A percentile compares a stretch with the other conserved stretches of the same genome.
Conservation (phyloP, 192 early-diverging fungal species). For the Umbelopsis sp. region DNA sequence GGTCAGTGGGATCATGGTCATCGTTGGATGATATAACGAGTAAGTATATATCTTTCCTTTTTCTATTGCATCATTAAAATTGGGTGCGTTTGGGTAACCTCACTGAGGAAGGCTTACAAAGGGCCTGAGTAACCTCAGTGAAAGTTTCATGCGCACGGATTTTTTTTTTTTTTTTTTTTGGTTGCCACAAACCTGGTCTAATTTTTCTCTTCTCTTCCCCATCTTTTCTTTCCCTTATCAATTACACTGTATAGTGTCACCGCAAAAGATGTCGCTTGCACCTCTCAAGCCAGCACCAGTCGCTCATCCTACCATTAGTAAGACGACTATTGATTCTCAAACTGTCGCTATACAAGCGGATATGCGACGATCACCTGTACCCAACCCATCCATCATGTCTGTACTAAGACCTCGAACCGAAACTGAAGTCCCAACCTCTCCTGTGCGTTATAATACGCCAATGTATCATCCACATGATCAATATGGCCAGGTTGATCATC, state of each 20-base stretch:
- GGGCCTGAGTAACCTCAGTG: too few species aligned
- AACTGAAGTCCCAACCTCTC: not conserved
- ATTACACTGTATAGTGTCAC: not conserved
- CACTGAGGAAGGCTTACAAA: not conserved
- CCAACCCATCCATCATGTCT: constrained; percentile 8
- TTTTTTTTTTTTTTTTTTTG: not conserved
- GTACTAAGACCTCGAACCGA: not conserved
- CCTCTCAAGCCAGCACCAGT: not conserved
- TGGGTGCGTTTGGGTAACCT: not conserved
- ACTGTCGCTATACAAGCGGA: not conserved
- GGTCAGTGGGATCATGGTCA: not conserved
- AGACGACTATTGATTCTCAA: not conserved
- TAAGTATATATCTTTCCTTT: not conserved
- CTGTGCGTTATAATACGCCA: not conserved
- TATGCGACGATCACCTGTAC: not conserved
- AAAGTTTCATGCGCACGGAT: too few species aligned
- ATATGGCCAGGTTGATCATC: not conserved
- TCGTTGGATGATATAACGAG: constrained; percentile 12
- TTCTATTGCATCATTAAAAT: not conserved
- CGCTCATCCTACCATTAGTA: not conserved
- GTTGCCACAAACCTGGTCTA: too few species aligned
- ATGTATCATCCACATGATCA: not conserved
- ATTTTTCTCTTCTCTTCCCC: not conserved
- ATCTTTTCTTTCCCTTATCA: not conserved
- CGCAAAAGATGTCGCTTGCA: not conserved